Evolutionary conservation across 1,139 yeast genomes (phyloP).

Genomic region (Diutina siamensis): DNA sequence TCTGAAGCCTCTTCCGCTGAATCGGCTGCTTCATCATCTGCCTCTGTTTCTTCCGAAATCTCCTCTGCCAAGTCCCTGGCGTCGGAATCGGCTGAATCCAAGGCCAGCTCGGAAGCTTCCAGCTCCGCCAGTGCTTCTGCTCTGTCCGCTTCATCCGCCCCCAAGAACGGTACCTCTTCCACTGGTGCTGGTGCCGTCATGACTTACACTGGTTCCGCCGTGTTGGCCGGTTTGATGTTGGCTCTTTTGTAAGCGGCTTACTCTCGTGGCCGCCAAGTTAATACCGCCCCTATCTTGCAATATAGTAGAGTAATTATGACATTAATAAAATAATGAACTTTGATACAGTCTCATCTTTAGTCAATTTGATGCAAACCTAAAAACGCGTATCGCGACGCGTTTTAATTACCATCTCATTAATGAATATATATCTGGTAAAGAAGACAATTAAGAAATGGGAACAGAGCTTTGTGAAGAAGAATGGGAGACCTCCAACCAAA

Average conservation of each 20-base stretch:
- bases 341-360: no score
- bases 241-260: slow-evolving; percentile 2
- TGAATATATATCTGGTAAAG: not conserved
- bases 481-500: slow-evolving; percentile 41
- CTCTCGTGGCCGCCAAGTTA: no score
- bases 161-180: not conserved
- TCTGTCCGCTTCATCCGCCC: not conserved
- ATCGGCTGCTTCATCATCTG: not conserved
- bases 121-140: not conserved
- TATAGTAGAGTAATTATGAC: no score
- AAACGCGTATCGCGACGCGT: no score
- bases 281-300: no score
- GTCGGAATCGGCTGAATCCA: no score
- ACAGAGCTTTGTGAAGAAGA: slow-evolving; percentile 26
- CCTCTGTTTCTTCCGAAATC: not conserved
- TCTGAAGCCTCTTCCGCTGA: not conserved
- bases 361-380: no score
- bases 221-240: not conserved
- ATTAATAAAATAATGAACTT: no score
- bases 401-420: not conserved
- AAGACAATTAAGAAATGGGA: slow-evolving; percentile 51
- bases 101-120: not conserved
- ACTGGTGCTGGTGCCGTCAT: not conserved
- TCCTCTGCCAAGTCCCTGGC: not conserved
- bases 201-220: slow-evolving; percentile 1